Conservation (phyloP, 2,329 filamentous ascomycete species). For the Grosmannia huntii region DNA sequence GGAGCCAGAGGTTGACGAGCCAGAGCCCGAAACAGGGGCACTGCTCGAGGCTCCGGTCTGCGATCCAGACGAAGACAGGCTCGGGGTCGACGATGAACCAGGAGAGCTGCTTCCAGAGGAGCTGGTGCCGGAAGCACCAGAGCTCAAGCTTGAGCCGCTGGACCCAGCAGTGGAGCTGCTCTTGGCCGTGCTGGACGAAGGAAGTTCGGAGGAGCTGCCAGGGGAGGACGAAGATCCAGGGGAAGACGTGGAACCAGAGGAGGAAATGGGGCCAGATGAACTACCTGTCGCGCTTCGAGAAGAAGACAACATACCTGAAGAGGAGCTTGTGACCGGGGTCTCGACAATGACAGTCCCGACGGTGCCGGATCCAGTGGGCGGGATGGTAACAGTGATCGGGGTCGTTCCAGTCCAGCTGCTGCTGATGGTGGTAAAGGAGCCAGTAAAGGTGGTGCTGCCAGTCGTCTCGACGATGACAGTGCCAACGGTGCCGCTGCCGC, state of each 20-base stretch:
- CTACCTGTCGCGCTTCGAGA: not conserved
- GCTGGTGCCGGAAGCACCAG: not conserved
- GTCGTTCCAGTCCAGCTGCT: not conserved
- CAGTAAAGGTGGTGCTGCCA: slow-evolving; percentile 6
- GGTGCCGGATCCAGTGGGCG: not conserved
- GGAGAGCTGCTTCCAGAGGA: not conserved
- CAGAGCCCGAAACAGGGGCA: not conserved
- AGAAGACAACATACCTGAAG: not conserved
- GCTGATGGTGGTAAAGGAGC: slow-evolving; percentile 8
- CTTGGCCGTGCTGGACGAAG: not conserved
- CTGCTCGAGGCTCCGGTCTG: not conserved
- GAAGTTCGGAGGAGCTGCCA: not conserved
- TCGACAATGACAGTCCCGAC: slow-evolving; percentile 1
- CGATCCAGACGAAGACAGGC: not conserved
- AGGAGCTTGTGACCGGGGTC: not conserved
- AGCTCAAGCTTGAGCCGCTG: not conserved
- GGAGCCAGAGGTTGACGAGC: not conserved
- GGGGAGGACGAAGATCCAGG: not conserved
- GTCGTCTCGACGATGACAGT: slow-evolving; percentile 10
- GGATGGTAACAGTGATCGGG: not conserved
- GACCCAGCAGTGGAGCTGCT: not conserved
- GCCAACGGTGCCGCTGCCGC: slow-evolving; percentile 39
- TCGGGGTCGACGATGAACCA: not conserved
- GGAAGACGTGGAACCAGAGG: not conserved
- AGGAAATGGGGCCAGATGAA: not conserved